A percentile compares a stretch with the other conserved stretches of the same genome.
Conservation (phyloP, 192 early-diverging fungal species). For the Chytriomyces hyalinus region DNA sequence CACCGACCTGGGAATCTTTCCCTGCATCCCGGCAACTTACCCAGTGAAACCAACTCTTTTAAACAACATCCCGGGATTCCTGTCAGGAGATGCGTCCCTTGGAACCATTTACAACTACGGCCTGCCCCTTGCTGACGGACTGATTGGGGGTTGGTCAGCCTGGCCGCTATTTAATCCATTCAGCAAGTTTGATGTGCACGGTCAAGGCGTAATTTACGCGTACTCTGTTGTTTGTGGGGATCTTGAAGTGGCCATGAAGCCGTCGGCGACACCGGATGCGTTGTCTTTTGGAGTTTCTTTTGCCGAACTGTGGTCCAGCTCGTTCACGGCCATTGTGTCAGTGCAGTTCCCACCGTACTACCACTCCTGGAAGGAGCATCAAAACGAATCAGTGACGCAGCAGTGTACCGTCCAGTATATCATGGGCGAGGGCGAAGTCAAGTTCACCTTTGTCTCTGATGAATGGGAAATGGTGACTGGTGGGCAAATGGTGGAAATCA, state of each 20-base stretch:
- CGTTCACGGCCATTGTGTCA: neutral
- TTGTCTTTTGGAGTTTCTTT: neutral
- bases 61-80: neutral
- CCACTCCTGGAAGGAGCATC: neutral
- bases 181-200: slow-evolving; percentile 1
- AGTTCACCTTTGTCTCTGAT: slow-evolving; percentile 28
- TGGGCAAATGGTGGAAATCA: slow-evolving; percentile 17
- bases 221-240: neutral
- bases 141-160: slow-evolving; percentile 29
- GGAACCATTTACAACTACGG: slow-evolving; percentile 26
- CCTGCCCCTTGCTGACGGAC: slow-evolving; percentile 28
- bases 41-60: neutral
- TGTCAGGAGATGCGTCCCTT: neutral
- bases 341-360: neutral
- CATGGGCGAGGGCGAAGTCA: neutral
- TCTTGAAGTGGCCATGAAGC: neutral
- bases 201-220: slow-evolving; percentile 11
- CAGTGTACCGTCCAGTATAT: slow-evolving; percentile 5
- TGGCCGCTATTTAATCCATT: slow-evolving; percentile 11
- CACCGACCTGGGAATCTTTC: slow-evolving; percentile 3
- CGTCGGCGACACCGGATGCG: neutral
- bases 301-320: neutral
- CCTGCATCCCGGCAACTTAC: slow-evolving; percentile 19
- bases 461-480: slow-evolving; percentile 37
- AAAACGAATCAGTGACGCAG: neutral